A percentile compares a stretch with the other conserved stretches of the same genome.
Conservation (phyloP, 768 basidiomycete species). For the Mycena belliarum region DNA sequence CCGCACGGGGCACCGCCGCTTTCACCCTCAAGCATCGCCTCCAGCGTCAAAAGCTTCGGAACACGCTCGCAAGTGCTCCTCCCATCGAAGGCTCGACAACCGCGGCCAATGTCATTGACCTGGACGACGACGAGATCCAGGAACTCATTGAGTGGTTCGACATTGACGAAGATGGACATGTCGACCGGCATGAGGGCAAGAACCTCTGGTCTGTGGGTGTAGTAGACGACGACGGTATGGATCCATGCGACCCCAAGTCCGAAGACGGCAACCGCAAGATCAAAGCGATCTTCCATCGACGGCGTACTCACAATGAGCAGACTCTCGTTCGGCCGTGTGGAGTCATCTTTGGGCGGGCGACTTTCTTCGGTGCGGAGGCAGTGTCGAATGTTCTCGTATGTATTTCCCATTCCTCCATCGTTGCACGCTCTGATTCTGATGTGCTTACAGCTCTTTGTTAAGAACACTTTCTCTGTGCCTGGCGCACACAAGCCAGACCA, state of each 20-base stretch:
- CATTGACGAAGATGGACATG: background rate
- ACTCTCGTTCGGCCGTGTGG: constrained; percentile 21
- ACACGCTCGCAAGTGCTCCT: background rate
- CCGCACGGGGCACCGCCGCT: background rate
- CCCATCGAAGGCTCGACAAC: background rate
- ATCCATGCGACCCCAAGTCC: background rate
- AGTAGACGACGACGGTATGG: background rate
- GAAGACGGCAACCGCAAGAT: constrained; percentile 5
- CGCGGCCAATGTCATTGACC: background rate
- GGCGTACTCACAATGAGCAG: constrained; percentile 24
- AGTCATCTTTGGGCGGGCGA: constrained; percentile 19
- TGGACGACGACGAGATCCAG: constrained; percentile 9
- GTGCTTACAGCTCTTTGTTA: constrained; percentile 7
- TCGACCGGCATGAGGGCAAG: background rate
- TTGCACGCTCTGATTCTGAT: background rate
- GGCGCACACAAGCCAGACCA: constrained; percentile 28
- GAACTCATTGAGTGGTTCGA: constrained; percentile 17
- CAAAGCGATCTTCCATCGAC: constrained; percentile 18
- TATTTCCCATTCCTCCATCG: background rate
- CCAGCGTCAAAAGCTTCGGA: background rate
- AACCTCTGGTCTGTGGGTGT: constrained; percentile 19
- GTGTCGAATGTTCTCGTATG: constrained; percentile 12
- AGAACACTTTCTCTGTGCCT: constrained; percentile 26
- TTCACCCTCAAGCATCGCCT: background rate
- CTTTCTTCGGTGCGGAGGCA: constrained; percentile 23